Evolutionary conservation across 768 basidiomycete genomes (phyloP), one percentile per base, ranked within the genome.

Genomic region (Boletus sp.): DNA sequence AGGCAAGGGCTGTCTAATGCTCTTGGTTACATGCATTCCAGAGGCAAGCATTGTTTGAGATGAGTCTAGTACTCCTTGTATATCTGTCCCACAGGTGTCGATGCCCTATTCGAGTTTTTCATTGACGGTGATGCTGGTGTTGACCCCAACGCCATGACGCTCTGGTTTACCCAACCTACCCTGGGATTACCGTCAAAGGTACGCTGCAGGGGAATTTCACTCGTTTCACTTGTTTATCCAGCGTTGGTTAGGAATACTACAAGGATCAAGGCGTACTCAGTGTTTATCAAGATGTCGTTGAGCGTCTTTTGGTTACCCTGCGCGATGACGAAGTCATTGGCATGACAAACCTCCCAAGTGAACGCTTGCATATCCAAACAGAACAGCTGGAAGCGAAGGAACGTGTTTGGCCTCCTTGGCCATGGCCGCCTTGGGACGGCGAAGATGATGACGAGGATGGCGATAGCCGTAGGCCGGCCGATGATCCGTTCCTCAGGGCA

Each of bases 101-200:
- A 81, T 19, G 87, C 83, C 2, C 70, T 98, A 13, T 90, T 98
- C 63, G 75, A 78, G n/a, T 88, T 93, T 60, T 76, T 75, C n/a
- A 79, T 95, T 53, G 93, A 96, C 54, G 94, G 95, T 30, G 95
- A 98, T 67, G 81, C 84, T 23, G 92, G 87, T 8, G 77, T 83
- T 6, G 92, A 97, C 63, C 92, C 95, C 0, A 91, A 94, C 63
- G 75, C 78, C 47, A 93, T 96, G 85, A 79, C 80, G 0, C 76
- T 93, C 14, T 93, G 89, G 88, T 86, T 96, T 63, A 87, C 80
- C 59, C 94, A 97, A 66, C 81, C 89, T 3, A 74, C 72, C 8
- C 75, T 96, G 14, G 90, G 92, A 39, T 83, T 97, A 13, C 94
- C 93, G 2, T 84, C 94, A 15, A 95, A 94, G 80, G 91, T 89